Base-by-base conservation (phyloP, 768 basidiomycete genomes). In the Chalciporus piperatus region DNA sequence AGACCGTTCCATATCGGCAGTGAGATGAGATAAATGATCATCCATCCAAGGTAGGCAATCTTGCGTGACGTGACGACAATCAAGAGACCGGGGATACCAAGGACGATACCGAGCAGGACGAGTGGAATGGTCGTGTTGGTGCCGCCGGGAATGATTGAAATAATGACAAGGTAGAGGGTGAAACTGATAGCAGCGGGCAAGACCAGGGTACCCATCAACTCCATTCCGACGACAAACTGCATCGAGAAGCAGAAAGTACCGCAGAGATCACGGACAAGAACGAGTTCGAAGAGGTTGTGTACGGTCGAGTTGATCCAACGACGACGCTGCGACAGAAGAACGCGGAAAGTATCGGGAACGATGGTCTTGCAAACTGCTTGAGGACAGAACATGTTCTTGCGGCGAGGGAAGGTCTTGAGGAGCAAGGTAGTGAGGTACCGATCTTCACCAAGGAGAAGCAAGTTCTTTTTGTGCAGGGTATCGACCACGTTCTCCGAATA, bases 181-280 rank as follows among this genome's bases (percentile, higher is more conserved):
- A 99, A 98, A 35, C 91, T 83, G 73, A 98, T 98, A 56, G 97
- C 96, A 37, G 95, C 97, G 19, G 97, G 97, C 20, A 98, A 77
- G 25, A 98, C 96, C 56, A 99, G 80, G 3, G 97, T 98, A 66
- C 96, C 96, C 54, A 90, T 84, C 56, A 99, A 77, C 67, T 99
- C 97, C 95, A 99, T 99, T 67, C 89, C 94, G 32, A 96, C 92
- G 59, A 98, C 93, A 65, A 98, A 98, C 76, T 97, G 95, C 96
- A 98, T 98, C 11, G 92, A 95, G 82, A 99, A 98, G 76, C 97
- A 99, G 85, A 98, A 99, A 3, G 95, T 98, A 42, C 97, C 97
- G 60, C 96, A 99, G n/a, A 98, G 83, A 70, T 99, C 97, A 20
- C 95, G 85, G 22, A 99, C 96, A 45, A 98, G 79, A 28, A 98